Conservation (phyloP, 495 filamentous ascomycete species). For the Daldinia bambusicola region DNA sequence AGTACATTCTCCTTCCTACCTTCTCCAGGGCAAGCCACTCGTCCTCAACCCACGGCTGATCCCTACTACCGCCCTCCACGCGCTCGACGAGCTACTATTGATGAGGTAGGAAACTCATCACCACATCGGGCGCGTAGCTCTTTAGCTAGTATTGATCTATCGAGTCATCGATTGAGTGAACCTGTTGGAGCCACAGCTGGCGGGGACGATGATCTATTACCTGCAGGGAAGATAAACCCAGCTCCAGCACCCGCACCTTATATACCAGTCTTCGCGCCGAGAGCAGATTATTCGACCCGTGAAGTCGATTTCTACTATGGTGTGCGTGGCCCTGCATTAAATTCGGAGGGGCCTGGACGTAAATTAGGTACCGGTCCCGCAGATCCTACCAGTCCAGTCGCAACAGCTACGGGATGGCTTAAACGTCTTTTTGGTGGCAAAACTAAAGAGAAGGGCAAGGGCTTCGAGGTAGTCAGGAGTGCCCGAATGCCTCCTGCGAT, state of each 20-base stretch:
- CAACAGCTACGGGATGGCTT: conserved; percentile 89
- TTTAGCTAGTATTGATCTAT: conserved; percentile 62
- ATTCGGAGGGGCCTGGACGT: conserved; percentile 78
- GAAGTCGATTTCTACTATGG: conserved; percentile 97
- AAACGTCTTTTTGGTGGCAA: conserved; percentile 80
- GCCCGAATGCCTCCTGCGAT: conserved; percentile 73
- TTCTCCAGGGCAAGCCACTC: conserved; percentile 60
- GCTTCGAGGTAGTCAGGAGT: conserved; percentile 95
- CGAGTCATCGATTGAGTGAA: conserved; percentile 58
- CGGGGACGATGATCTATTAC: conserved; percentile 54
- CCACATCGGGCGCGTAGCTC: conserved; percentile 57
- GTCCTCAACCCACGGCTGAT: conserved; percentile 62
- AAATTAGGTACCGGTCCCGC: conserved; percentile 93
- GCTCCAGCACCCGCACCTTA: conserved; percentile 44
- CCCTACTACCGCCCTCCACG: conserved; percentile 89
- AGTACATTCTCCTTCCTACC: conserved; percentile 76
- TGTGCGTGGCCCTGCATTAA: conserved; percentile 86
- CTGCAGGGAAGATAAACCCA: conserved; percentile 52
- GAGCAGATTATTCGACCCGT: conserved; percentile 87
- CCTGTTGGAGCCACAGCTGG: conserved; percentile 47
- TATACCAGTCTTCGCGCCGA: conserved; percentile 52
- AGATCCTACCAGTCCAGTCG: conserved; percentile 90
- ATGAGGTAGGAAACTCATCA: conserved; percentile 54
- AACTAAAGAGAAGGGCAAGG: conserved; percentile 89
- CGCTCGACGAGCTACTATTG: conserved; percentile 68